These are phyloP conservation scores for Diaporthe citriasiana DNA, from an alignment of 2,329 filamentous ascomycete genomes.

Conservation along the genomic window DNA sequence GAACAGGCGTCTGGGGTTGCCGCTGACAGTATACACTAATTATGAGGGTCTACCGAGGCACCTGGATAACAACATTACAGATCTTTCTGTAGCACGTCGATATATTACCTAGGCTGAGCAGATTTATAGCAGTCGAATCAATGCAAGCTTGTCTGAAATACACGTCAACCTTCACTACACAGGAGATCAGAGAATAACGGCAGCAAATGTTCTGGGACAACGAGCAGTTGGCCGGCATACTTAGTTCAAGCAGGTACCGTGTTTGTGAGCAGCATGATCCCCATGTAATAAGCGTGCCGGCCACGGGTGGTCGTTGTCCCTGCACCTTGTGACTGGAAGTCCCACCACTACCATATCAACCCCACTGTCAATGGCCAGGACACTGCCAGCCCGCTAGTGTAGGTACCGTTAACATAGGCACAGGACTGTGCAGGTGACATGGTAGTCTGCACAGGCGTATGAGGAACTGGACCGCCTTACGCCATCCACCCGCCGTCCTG, in stretches of 20 bases:
- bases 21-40: not conserved
- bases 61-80: not conserved
- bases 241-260: not conserved
- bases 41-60: not conserved
- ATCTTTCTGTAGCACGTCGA: too few relatives aligned
- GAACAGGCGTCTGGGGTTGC: not conserved
- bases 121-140: not conserved
- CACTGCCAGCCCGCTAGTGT: not conserved
- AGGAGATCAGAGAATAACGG: not conserved
- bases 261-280: slow-evolving; percentile 6
- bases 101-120: not conserved
- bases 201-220: not conserved
- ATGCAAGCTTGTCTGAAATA: too few relatives aligned
- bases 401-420: not conserved
- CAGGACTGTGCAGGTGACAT: not conserved
- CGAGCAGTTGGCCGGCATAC: not conserved
- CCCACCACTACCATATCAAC: slow-evolving; percentile 6
- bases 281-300: not conserved
- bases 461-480: slow-evolving; percentile 7
- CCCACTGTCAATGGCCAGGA: slow-evolving; percentile 7
- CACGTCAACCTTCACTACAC: not conserved
- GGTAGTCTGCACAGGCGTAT: not conserved
- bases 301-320: slow-evolving; percentile 3
- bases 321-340: slow-evolving; percentile 16
- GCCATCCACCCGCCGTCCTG: slow-evolving; percentile 1